A percentile compares a stretch with the other conserved stretches of the same genome.
Evolutionary conservation across 2,329 filamentous ascomycete species (phyloP).

Genomic region (Fusarium oxysporum): DNA sequence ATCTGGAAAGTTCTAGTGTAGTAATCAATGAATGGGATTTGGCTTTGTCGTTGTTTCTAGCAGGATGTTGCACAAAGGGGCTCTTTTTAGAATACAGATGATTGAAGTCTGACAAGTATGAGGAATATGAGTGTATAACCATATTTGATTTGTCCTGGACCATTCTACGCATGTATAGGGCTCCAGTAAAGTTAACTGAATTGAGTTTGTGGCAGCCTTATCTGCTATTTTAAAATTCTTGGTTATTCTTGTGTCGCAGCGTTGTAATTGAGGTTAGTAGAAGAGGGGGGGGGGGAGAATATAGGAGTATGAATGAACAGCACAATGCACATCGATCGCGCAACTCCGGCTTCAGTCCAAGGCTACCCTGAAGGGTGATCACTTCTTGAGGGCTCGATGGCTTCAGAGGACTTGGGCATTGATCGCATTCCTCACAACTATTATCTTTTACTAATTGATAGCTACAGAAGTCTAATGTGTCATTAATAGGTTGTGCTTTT

Average conservation of each 20-base stretch:
- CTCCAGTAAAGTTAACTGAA: too few relatives aligned
- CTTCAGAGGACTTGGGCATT: not conserved
- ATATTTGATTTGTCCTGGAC: not conserved
- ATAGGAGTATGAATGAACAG: not conserved
- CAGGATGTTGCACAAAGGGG: not conserved
- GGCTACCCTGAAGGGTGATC: not conserved
- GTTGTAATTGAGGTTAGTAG: too few relatives aligned
- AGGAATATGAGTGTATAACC: not conserved
- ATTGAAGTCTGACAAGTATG: not conserved
- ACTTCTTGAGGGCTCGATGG: not conserved
- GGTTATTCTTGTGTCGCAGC: not conserved
- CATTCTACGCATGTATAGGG: too few relatives aligned
- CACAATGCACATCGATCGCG: not conserved
- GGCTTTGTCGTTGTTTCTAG: not conserved
- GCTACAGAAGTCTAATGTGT: not conserved
- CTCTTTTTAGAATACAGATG: not conserved
- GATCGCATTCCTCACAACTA: not conserved
- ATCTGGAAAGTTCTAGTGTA: conserved; percentile 7
- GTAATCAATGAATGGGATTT: not conserved
- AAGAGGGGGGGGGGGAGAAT: not conserved
- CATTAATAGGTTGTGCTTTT: not conserved
- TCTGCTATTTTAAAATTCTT: not conserved
- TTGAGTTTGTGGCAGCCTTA: not conserved
- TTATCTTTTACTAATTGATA: too few relatives aligned
- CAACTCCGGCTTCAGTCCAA: not conserved